Evolutionary conservation across 495 filamentous ascomycete genomes (phyloP).

Genomic region (Rusavskia elegans): DNA sequence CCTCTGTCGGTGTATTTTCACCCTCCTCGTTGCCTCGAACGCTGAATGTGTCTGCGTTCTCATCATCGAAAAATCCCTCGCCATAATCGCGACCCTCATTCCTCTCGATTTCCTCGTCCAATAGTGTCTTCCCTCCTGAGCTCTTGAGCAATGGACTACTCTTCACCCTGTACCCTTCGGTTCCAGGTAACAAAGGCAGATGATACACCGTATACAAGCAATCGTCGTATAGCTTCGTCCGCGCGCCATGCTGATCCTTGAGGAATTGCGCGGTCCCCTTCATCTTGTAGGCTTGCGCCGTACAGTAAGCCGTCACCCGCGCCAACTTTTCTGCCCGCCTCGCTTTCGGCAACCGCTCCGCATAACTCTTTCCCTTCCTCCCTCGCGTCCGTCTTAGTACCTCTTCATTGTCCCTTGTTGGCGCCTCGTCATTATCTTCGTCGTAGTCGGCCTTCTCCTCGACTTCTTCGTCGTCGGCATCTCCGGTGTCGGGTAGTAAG

Average conservation of each 20-base stretch:
- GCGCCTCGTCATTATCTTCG: slow-evolving; percentile 47
- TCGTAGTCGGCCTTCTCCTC: slow-evolving; percentile 41
- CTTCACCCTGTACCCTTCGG: slow-evolving; percentile 68
- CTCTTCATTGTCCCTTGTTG: slow-evolving; percentile 69
- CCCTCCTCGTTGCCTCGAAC: slow-evolving; percentile 17
- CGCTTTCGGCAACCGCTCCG: slow-evolving; percentile 83
- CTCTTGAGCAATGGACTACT: slow-evolving; percentile 86
- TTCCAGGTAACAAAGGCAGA: slow-evolving; percentile 69
- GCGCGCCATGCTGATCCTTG: slow-evolving; percentile 73
- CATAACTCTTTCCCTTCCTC: slow-evolving; percentile 77
- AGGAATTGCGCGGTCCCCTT: slow-evolving; percentile 74
- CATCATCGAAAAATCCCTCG: slow-evolving; percentile 65
- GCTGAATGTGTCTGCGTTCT: slow-evolving; percentile 24
- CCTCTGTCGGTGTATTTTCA: slow-evolving; percentile 18
- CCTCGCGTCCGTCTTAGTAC: slow-evolving; percentile 44
- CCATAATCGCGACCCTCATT: slow-evolving; percentile 81
- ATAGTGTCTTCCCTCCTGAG: slow-evolving; percentile 76
- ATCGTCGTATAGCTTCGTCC: slow-evolving; percentile 97
- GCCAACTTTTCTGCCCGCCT: slow-evolving; percentile 74
- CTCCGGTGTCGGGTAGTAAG: slow-evolving; percentile 69
- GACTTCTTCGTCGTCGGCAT: slow-evolving; percentile 17
- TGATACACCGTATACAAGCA: slow-evolving; percentile 95
- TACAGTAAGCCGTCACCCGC: slow-evolving; percentile 90
- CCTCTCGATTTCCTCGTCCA: slow-evolving; percentile 93
- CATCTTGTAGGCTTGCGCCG: slow-evolving; percentile 83